Evolutionary conservation across 2,329 filamentous ascomycete species (phyloP).

Genomic region (Phialophora verrucosa): DNA sequence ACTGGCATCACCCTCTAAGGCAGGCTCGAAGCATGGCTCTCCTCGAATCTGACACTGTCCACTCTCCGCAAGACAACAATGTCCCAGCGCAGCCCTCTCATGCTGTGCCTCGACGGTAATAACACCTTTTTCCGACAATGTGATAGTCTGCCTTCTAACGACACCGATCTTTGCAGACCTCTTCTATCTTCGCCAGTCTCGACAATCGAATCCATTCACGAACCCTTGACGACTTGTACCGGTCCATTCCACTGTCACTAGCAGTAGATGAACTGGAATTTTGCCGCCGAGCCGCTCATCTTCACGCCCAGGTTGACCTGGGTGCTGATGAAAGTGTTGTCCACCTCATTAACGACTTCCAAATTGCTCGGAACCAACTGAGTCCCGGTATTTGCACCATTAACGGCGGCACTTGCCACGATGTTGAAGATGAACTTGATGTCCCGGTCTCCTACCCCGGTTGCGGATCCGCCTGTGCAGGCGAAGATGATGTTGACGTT

Average conservation of each 20-base stretch:
- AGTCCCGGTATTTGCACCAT: conserved; percentile 16
- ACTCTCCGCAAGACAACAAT: neutral
- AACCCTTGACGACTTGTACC: neutral
- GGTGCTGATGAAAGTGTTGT: conserved; percentile 19
- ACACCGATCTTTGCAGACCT: neutral
- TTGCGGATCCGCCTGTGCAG: conserved; percentile 17
- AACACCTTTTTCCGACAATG: neutral
- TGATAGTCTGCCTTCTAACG: neutral
- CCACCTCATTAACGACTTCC: conserved; percentile 20
- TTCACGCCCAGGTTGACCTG: conserved; percentile 24
- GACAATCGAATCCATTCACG: neutral
- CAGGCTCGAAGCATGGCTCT: neutral
- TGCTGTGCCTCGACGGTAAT: neutral
- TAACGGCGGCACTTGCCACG: conserved; percentile 3
- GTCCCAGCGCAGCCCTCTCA: neutral
- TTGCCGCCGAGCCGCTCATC: conserved; percentile 16
- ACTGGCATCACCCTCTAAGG: neutral
- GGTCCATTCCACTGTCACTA: conserved; percentile 6
- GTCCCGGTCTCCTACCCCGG: conserved; percentile 23
- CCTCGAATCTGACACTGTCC: neutral
- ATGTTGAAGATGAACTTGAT: conserved; percentile 26
- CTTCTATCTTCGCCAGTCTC: neutral
- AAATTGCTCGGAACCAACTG: conserved; percentile 24
- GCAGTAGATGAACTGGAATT: conserved; percentile 31
- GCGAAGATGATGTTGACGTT: conserved; percentile 29